Evolutionary conservation across 2,329 filamentous ascomycete species (phyloP), one percentile per base, ranked within the genome.

Genomic region (Drechslerella stenobrocha): DNA sequence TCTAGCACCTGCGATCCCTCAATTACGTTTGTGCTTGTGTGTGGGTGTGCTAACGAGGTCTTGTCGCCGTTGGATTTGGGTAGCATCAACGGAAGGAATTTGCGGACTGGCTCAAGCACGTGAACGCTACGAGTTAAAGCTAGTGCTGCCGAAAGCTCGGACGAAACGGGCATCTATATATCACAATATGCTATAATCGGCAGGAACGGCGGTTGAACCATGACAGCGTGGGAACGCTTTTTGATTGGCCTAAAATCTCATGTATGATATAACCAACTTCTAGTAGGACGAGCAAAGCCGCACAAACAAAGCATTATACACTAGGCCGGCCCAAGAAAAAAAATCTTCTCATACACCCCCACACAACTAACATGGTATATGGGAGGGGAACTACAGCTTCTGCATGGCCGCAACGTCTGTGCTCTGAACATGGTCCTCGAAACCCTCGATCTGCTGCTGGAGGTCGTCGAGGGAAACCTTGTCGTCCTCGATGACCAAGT

Each of bases 351-450:
- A 23, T 23, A 55, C 9, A 55, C 28, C 20, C 35, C 26, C 45
- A 23, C 37, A 42, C 37, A 8, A 3, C 23, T 2, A 9, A 22
- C 11, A 40, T 28, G 37, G 24, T 6, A 1, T 2, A 44, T 3
- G 37, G 15, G 28, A 28, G 20, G 8, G 30, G 24, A 44, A 13
- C 85, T 90, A 96, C 80, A 92, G 81, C 83, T 95, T 95, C 83
- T 90, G 86, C 90, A 95, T 95, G 77, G 89, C 89, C 79, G 81
- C 80, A 28, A 74, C 87, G 78, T 97, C 93, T 74, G 87, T 86
- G 74, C 90, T 96, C 85, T 98, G 93, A 76, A 98, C 90, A 78
- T 89, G 87, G 78, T 98, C 93, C 82, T 97, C 93, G 75, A 91
- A 84, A 73, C 84, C 89, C 20, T 84, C 83, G 75, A 97, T 95